Base-by-base conservation (phyloP, 345 rosid species). In the Linum lewisii region DNA sequence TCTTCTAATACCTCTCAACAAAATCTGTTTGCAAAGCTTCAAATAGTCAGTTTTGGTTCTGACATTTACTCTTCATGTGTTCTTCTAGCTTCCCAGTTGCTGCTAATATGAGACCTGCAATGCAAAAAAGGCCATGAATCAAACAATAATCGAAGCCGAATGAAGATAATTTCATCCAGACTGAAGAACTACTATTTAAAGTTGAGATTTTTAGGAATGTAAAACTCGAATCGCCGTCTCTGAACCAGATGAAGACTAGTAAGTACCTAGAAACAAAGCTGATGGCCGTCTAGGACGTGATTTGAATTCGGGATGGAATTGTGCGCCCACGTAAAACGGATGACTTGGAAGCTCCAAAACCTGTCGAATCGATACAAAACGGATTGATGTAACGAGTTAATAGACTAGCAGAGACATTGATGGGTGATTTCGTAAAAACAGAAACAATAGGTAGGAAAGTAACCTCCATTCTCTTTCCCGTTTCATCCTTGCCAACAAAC, bases 81-180 rank as follows among this genome's bases (percentile, higher is more conserved):
- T 79, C 69, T 64, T 84, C 83, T 78, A 85, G 77, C 69, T 84
- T 71, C 63, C 79, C 81, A 38, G 73, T 79, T 26, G 98, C 90
- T 21, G 98, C 89, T 78, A 84, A 65, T 66, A 91, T 80, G 59
- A 91, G 75, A 63, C 98, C 98, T 91, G 72, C 66, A 74, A 54
- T 44, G 51, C 67, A 58, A 65, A 64, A 58, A 65, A 64, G 11
- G 57, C 19, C 29, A 57, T 15, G 2, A 44, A 36, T 7, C 8
- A 52, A 52, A 32, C 2, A 59, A 18, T 20, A 55, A 22, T 19
- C 11, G 55, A n/a, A 51, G 21, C 15, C 47, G 14, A 16, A 42
- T 42, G 47, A 42, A 42, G 15, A 42, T 1, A 9, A 16, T 42
- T 42, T 10, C 47, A 42, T 42, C 55, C 22, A 3, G 19, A 19